Conservation (phyloP, 1,284 basidiomycete species). For the Mrakiaceae sp. region DNA sequence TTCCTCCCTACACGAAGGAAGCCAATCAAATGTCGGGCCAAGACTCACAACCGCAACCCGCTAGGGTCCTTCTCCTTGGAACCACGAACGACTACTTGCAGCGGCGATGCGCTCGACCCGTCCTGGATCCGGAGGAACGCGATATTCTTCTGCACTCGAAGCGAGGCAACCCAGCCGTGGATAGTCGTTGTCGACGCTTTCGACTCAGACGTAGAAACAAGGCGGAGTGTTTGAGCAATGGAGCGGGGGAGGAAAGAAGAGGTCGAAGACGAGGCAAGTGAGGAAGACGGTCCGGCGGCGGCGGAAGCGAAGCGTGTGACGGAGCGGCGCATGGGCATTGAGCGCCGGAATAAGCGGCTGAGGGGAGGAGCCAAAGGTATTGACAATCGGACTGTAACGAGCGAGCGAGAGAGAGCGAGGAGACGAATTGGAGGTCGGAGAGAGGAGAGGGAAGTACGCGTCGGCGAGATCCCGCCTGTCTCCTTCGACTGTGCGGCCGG, state of each 20-base stretch:
- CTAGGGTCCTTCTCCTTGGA: constrained; percentile 23
- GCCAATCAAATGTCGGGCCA: constrained; percentile 21
- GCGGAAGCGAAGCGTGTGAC: too few species aligned
- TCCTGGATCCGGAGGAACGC: constrained; percentile 74
- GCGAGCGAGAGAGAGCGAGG: too few species aligned
- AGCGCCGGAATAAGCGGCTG: too few species aligned
- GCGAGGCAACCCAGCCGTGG: constrained; percentile 70
- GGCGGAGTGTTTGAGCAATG: constrained; percentile 16
- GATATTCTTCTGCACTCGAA: constrained; percentile 73
- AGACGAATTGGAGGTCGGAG: too few species aligned
- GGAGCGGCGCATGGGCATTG: too few species aligned
- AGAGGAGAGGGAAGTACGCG: too few species aligned
- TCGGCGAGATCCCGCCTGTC: too few species aligned
- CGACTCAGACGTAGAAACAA: constrained; percentile 15
- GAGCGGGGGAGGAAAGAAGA: neutral
- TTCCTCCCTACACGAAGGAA: constrained; percentile 3
- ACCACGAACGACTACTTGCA: constrained; percentile 67
- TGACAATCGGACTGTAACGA: too few species aligned
- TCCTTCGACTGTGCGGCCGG: too few species aligned
- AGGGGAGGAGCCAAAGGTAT: too few species aligned
- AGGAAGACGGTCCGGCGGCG: too few species aligned
- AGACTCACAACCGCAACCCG: constrained; percentile 27
- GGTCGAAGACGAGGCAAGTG: too few species aligned
- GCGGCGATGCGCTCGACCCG: constrained; percentile 52
- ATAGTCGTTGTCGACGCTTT: constrained; percentile 21